Percentiles rank a stretch among this genome's conserved stretches.
phyloP scores from a whole-genome alignment of 768 basidiomycete genomes.

The Lactarius vividus region DNA sequence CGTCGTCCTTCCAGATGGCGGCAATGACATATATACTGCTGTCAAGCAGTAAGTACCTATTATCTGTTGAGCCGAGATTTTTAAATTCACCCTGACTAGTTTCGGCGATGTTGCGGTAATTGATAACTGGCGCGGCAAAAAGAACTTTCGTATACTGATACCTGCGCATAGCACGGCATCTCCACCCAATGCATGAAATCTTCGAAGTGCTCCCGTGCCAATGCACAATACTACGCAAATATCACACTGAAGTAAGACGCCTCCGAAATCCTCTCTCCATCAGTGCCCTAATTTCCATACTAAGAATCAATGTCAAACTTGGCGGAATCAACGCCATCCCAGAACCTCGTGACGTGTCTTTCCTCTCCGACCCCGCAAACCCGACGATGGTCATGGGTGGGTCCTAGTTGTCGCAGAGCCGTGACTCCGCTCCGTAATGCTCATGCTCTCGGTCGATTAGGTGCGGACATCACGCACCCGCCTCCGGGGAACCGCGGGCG shows the following conservation, averaged over 20 bases:
- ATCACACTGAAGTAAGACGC: conserved; percentile 66
- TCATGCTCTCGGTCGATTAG: conserved; percentile 11
- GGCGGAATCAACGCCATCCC: conserved; percentile 81
- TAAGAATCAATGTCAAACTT: conserved; percentile 77
- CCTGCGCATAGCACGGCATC: conserved; percentile 50
- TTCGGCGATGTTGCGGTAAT: conserved; percentile 15
- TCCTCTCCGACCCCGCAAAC: conserved; percentile 63
- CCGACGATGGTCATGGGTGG: conserved; percentile 78
- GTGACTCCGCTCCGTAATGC: background rate
- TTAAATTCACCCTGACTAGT: background rate
- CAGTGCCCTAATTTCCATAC: background rate
- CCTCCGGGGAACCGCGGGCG: conserved; percentile 63
- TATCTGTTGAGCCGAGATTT: background rate
- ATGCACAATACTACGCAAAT: conserved; percentile 75
- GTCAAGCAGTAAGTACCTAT: conserved; percentile 67
- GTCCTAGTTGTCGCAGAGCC: background rate
- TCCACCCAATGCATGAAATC: conserved; percentile 76
- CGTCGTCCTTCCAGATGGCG: conserved; percentile 35
- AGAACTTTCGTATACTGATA: background rate
- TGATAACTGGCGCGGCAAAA: background rate
- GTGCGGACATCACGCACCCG: conserved; percentile 84
- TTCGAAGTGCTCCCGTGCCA: conserved; percentile 60
- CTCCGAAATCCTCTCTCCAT: background rate
- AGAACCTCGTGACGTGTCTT: conserved; percentile 58
- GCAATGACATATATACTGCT: conserved; percentile 69